Conservation (phyloP, 2,329 filamentous ascomycete species). For the Alternaria sp. region DNA sequence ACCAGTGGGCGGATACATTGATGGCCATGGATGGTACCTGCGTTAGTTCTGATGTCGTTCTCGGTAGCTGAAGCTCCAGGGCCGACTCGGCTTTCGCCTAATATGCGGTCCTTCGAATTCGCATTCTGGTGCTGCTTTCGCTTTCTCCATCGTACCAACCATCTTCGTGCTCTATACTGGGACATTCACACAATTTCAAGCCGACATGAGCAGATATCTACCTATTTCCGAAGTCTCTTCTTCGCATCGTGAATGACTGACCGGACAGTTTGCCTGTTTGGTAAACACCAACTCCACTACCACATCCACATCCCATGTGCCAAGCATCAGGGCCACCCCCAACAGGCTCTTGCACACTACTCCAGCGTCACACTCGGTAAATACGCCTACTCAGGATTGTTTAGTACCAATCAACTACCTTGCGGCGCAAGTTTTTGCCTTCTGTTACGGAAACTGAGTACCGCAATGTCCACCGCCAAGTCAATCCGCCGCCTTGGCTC, state of each 20-base stretch:
- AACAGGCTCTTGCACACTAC: constrained; percentile 16
- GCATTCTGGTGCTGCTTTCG: neutral
- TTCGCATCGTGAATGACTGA: neutral
- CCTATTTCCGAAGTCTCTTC: neutral
- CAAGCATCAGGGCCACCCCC: constrained; percentile 5
- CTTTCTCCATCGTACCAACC: neutral
- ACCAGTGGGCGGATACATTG: neutral
- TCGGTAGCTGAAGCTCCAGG: neutral
- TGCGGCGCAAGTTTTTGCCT: constrained; percentile 16
- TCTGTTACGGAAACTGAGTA: constrained; percentile 31
- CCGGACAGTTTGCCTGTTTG: constrained; percentile 2
- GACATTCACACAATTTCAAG: too few species aligned
- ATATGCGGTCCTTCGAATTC: neutral
- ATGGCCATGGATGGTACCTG: constrained; percentile 7
- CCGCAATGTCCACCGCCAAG: constrained; percentile 39
- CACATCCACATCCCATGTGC: constrained; percentile 9
- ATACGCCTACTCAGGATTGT: neutral
- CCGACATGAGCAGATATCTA: neutral
- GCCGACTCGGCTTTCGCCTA: neutral
- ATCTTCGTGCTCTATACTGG: neutral
- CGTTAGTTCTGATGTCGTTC: constrained; percentile 5
- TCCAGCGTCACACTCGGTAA: constrained; percentile 11
- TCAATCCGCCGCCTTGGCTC: constrained; percentile 34
- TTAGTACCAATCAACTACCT: constrained; percentile 16
- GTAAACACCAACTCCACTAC: constrained; percentile 10